Conservation (phyloP, 176 grass and related monocot species). For the Bothriochloa decipiens region DNA sequence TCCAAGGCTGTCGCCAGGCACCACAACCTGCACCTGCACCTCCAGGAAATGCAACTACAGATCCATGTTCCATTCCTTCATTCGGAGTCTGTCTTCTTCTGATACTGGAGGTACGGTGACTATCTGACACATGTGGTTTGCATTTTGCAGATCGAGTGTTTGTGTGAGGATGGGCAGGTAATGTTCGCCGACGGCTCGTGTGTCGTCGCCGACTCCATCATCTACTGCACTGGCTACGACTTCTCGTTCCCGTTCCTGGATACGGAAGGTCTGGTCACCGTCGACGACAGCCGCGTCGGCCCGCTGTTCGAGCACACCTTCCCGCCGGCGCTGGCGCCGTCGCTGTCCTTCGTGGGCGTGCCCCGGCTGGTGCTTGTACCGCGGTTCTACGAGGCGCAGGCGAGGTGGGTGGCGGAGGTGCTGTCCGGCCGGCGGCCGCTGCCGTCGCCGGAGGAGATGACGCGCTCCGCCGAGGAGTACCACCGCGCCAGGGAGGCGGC, state of each 20-base stretch:
- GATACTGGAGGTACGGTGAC: too few relatives aligned
- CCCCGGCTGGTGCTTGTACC: slow-evolving; percentile 8
- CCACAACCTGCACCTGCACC: slow-evolving; percentile 27
- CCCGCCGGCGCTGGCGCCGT: slow-evolving; percentile 36
- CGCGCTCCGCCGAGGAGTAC: not conserved
- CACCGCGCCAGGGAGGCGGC: slow-evolving; percentile 11
- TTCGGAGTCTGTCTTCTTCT: too few relatives aligned
- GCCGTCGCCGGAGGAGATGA: slow-evolving; percentile 29
- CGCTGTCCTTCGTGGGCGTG: slow-evolving; percentile 46
- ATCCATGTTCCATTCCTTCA: too few relatives aligned
- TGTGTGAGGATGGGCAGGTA: slow-evolving; percentile 21
- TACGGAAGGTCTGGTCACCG: slow-evolving; percentile 11
- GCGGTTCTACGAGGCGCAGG: slow-evolving; percentile 12
- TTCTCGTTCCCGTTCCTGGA: slow-evolving; percentile 48
- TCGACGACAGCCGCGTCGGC: slow-evolving; percentile 35
- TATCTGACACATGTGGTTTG: too few relatives aligned
- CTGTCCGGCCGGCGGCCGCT: slow-evolving; percentile 25
- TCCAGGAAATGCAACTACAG: not conserved
- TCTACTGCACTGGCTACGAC: slow-evolving; percentile 42
- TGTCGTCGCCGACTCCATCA: slow-evolving; percentile 40
- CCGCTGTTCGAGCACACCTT: slow-evolving; percentile 47
- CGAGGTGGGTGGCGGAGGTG: slow-evolving; percentile 36
- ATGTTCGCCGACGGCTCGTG: slow-evolving; percentile 38
- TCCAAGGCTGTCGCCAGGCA: too few relatives aligned
- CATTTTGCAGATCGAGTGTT: not conserved